Percentiles rank a stretch among this genome's conserved stretches.
These are phyloP conservation scores for Taiwanofungus camphoratus DNA, from an alignment of 1,284 basidiomycete genomes.

Conservation along the genomic window DNA sequence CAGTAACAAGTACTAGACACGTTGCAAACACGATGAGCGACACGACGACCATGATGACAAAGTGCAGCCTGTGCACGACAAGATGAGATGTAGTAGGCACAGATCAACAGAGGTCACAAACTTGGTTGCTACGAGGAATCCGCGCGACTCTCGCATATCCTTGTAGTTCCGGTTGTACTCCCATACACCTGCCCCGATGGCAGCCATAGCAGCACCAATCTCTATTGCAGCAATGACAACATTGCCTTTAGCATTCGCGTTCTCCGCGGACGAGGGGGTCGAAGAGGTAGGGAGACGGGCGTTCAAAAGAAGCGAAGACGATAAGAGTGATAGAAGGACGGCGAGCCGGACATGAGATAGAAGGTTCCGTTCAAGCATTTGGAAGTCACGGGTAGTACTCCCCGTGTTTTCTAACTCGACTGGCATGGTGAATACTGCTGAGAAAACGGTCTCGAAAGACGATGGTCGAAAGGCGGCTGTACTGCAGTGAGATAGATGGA, in stretches of 20 bases:
- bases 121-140: conserved; percentile 56
- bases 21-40: conserved; percentile 21
- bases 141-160: conserved; percentile 50
- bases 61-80: conserved; percentile 15
- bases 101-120: conserved; percentile 30
- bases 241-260: conserved; percentile 17
- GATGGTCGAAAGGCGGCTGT: no score
- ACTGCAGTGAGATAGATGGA: no score
- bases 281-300: conserved; percentile 45
- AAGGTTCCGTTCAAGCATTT: conserved; percentile 71
- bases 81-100: conserved; percentile 5
- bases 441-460: no score
- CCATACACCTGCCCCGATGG: conserved; percentile 52
- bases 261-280: conserved; percentile 18
- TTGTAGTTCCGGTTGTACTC: conserved; percentile 55
- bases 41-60: conserved; percentile 17
- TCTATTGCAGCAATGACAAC: conserved; percentile 28
- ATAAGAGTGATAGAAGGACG: conserved; percentile 55
- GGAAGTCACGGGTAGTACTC: conserved; percentile 59
- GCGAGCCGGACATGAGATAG: conserved; percentile 62
- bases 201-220: conserved; percentile 41
- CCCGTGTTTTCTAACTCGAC: no score
- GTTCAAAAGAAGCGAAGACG: conserved; percentile 56
- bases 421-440: no score
- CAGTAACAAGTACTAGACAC: conserved; percentile 20